These are phyloP conservation scores for Scheffersomyces ergatensis DNA, from an alignment of 805 yeast genomes.

Conservation along the genomic window DNA sequence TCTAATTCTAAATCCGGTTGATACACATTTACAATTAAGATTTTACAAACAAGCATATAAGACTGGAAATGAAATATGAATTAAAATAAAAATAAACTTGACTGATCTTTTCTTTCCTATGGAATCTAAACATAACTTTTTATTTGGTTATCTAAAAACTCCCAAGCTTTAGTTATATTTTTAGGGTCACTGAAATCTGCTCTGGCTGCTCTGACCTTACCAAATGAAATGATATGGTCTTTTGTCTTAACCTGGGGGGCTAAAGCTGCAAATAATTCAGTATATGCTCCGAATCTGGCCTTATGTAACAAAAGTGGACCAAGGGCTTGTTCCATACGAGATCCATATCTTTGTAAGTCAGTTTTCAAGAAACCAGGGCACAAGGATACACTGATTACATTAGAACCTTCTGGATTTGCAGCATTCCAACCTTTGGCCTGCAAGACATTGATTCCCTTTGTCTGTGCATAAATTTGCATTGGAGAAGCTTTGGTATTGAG, in stretches of 20 bases:
- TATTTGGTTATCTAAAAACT: conserved; percentile 25
- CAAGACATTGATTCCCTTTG: conserved; percentile 39
- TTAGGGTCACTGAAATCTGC: conserved; percentile 31
- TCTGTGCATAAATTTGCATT: conserved; percentile 34
- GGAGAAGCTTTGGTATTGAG: conserved; percentile 9
- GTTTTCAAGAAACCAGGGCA: conserved; percentile 43
- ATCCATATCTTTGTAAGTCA: conserved; percentile 28
- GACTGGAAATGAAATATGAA: no score
- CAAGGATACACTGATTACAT: conserved; percentile 29
- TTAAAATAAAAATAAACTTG: no score
- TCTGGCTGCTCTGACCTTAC: conserved; percentile 25
- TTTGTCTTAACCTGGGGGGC: conserved; percentile 36
- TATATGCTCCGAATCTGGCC: conserved; percentile 40
- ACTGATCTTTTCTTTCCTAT: no score
- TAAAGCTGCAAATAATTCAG: conserved; percentile 44
- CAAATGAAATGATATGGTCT: conserved; percentile 37
- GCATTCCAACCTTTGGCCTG: conserved; percentile 33
- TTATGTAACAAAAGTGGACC: conserved; percentile 12
- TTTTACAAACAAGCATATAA: no score
- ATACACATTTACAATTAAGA: no score
- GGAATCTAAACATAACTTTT: conserved; percentile 2
- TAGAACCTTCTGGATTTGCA: conserved; percentile 20
- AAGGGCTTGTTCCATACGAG: conserved; percentile 2
- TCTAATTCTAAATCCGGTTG: no score
- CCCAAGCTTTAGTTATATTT: conserved; percentile 32